Evolutionary conservation across 2,329 filamentous ascomycete species (phyloP), one percentile per base, ranked within the genome.

Genomic region (Graphilbum ipis-grandicollis): DNA sequence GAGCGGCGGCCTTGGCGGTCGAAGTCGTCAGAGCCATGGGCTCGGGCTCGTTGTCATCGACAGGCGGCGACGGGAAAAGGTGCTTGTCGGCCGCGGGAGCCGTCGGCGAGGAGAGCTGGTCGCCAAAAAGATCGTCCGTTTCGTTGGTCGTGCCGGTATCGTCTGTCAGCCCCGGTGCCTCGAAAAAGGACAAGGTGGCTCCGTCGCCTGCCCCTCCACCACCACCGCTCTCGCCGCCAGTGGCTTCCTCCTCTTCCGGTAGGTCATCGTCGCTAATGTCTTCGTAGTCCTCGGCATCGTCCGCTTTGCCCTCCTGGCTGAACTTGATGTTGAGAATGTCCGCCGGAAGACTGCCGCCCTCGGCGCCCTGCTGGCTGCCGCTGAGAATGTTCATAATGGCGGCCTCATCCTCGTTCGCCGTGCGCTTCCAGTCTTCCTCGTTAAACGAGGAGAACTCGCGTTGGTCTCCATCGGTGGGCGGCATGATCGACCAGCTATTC

Each of bases 201-300:
- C n/a, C n/a, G n/a, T n/a, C n/a, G n/a, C n/a, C n/a, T n/a, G n/a
- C n/a, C n/a, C n/a, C n/a, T n/a, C n/a, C n/a, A n/a, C n/a, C n/a
- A n/a, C n/a, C n/a, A n/a, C n/a, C n/a, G n/a, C n/a, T n/a, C n/a
- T n/a, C n/a, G 22, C 36, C 38, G 9, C 23, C 30, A 4, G 22
- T 36, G 2, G 43, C 56, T 38, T 75, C 69, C 41, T 82, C 76
- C 44, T 90, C 83, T 7, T 90, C 83, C 10, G 84, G 79, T 8
- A 93, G 66, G 44, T 94, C 86, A 51, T 92, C 85, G 52, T 96
- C 88, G 43, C 96, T 86, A 48, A 70, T 96, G 52, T 98, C 88
- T 43, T 90, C 63, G 31, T 67, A 98, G 52, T 98, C 90, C 43
- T 90, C 61, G 30, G 90, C 90, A 57, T 96, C 82, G 41, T 85